A percentile compares a stretch with the other conserved stretches of the same genome.
Conservation (phyloP, 176 grass and related monocot species). For the Carex pumila region DNA sequence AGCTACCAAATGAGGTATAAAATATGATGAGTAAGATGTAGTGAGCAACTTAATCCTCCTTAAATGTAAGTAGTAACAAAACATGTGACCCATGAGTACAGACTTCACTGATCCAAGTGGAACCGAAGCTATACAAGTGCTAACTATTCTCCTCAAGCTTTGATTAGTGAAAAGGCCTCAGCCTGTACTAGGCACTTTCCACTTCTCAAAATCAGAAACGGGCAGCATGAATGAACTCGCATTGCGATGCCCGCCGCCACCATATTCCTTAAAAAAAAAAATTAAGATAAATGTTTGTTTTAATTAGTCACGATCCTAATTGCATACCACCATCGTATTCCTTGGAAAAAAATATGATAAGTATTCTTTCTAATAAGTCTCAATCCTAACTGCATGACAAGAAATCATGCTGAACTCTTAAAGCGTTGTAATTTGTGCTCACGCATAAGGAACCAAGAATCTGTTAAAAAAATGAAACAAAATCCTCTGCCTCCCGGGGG, state of each 20-base stretch:
- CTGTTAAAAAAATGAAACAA: too few species aligned
- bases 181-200: slow-evolving; percentile 36
- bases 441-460: background rate
- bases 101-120: background rate
- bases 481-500: too few species aligned
- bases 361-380: background rate
- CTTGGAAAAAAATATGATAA: slow-evolving; percentile 30
- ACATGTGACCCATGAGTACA: background rate
- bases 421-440: background rate
- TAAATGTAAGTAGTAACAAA: too few species aligned
- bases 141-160: background rate
- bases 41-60: too few species aligned
- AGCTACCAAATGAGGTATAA: too few species aligned
- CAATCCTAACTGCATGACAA: background rate
- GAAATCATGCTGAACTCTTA: background rate
- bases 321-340: slow-evolving; percentile 65
- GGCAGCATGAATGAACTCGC: slow-evolving; percentile 81
- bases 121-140: background rate
- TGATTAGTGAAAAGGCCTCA: background rate
- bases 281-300: background rate
- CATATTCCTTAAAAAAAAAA: slow-evolving; percentile 49
- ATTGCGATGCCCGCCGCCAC: slow-evolving; percentile 69
- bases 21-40: too few species aligned
- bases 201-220: slow-evolving; percentile 57
- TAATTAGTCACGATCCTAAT: background rate